Base-by-base conservation (phyloP, 2,329 filamentous ascomycete genomes). In the Alternaria longipes region DNA sequence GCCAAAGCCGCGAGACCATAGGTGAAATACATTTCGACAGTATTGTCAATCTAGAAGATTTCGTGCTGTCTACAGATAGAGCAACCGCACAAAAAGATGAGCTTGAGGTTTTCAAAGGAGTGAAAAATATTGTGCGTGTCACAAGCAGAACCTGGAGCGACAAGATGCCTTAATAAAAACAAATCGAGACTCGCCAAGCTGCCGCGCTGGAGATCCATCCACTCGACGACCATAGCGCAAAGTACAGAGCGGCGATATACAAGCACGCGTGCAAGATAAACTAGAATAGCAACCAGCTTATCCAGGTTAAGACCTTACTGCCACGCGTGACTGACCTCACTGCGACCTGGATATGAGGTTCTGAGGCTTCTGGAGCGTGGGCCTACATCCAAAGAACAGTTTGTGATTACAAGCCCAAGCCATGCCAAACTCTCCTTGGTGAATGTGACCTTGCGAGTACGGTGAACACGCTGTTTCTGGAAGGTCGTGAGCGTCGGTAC, bases 301-400 rank as follows among this genome's bases (percentile, higher is more conserved):
- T 57, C 63, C 50, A 38, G 52, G 57, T 45, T 26, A 5, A 54
- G 18, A 54, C 14, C 51, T 54, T 53, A 50, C 40, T 57, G 45
- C 59, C 65, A 71, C 72, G 71, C 70, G 69, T 73, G 72, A 72
- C 65, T 71, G 71, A 68, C 61, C 64, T 59, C 47, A 66, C 63
- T 51, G 42, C 60, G 64, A 62, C 64, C 69, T 64, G 56, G 64
- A 38, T 59, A 54, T 59, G 59, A 69, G 71, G 66, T 57, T 40
- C 45, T 59, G 24, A 53, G 38, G 52, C 49, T 46, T 59, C 54
- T 45, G 51, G 56, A 59, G 38, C 46, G 34, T 46, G 49, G 53
- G 28, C 32, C 44, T 52, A n/a, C 41, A 60, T 62, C 52, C 51
- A 60, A 52, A 65, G 34, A 51, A 34, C 60, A 45, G 12, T 22